These are phyloP conservation scores for Ambrosia hybrid DNA, from an alignment of 140 eudicot genomes.

Conservation along the genomic window DNA sequence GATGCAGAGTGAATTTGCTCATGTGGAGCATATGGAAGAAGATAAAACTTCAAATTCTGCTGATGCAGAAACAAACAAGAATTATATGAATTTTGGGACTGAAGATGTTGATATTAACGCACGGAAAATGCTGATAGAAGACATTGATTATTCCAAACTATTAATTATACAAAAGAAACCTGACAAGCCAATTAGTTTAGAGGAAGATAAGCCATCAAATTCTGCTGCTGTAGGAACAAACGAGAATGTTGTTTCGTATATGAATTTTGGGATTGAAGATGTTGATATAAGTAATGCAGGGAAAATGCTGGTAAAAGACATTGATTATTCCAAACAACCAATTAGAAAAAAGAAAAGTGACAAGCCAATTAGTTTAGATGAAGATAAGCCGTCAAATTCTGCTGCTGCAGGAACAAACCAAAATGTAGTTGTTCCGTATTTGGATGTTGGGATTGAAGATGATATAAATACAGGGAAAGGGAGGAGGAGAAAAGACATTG, in stretches of 20 bases:
- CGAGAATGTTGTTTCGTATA: not conserved
- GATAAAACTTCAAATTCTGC: not conserved
- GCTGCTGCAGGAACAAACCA: conserved; percentile 1
- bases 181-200: not conserved
- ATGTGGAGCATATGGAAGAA: conserved; percentile 12
- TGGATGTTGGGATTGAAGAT: conserved; percentile 8
- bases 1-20: not conserved
- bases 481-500: not conserved
- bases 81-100: too few species aligned
- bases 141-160: not conserved
- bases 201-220: conserved; percentile 12
- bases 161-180: too few species aligned
- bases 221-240: conserved; percentile 10
- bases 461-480: not conserved
- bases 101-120: too few species aligned
- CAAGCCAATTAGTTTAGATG: not conserved
- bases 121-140: not conserved
- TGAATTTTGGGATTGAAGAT: too few species aligned
- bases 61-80: not conserved
- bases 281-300: not conserved
- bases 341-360: not conserved
- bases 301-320: not conserved
- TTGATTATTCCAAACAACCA: not conserved
- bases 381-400: conserved; percentile 13
- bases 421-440: not conserved